These are phyloP conservation scores for Erodium texanum DNA, from an alignment of 441 rosid genomes.

Conservation along the genomic window DNA sequence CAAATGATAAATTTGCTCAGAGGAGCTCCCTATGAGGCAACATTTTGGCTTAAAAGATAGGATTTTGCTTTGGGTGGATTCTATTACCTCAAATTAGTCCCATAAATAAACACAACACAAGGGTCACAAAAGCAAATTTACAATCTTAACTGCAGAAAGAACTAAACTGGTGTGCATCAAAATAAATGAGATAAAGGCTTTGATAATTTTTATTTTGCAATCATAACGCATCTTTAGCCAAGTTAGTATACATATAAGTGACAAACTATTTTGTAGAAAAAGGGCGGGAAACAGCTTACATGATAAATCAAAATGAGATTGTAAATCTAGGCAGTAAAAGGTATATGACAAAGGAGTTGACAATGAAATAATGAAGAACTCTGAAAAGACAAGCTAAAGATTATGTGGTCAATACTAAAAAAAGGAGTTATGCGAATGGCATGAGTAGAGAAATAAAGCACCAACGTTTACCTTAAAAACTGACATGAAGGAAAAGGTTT, in stretches of 20 bases:
- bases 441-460: not conserved
- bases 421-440: not conserved
- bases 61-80: too few species aligned
- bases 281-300: not conserved
- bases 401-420: not conserved
- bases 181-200: too few species aligned
- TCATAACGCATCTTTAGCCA: too few species aligned
- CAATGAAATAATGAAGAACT: not conserved
- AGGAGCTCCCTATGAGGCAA: not conserved
- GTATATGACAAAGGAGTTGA: not conserved
- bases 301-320: not conserved
- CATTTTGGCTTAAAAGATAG: not conserved
- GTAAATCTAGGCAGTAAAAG: not conserved
- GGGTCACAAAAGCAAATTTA: too few species aligned
- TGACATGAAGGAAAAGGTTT: conserved; percentile 47
- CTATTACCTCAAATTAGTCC: too few species aligned
- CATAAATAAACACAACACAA: too few species aligned
- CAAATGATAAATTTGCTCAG: not conserved
- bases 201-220: not conserved
- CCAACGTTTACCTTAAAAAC: conserved; percentile 22
- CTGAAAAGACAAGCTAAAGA: not conserved
- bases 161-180: not conserved
- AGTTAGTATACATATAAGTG: not conserved
- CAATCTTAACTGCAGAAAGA: not conserved
- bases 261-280: not conserved